Evolutionary conservation across 148 eudicot species (phyloP), one percentile per base, ranked within the genome.

Genomic region (Rhododendron kiyosumense): DNA sequence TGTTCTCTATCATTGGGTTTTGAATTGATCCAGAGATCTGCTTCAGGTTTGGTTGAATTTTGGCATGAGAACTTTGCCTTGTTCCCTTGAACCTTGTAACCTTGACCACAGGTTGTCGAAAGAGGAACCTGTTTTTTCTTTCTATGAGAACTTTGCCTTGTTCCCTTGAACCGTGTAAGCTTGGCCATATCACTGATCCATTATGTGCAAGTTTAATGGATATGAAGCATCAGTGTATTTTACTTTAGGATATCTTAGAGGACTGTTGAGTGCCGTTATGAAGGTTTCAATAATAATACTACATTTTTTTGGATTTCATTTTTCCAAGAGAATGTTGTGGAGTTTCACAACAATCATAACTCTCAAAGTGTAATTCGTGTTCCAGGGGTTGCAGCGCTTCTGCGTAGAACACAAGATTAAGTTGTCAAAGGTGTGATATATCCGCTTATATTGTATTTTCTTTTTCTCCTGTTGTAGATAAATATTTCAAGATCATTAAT

Each of bases 401-500:
- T 96, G 97, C 89, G 93, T 94, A 7, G 99, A 96, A 86, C 99
- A 96, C 86, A 93, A 90, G 88, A 95, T 95, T 84, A 96, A 95
- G 92, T 85, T 96, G 83, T 95, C 99, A 17, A 96, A 96, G 98
- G 99, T 96, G 89, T 43, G 78, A 36, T 61, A 32, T 79, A 28
- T 69, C 41, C 69, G n/a, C 84, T 43, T 20, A 32, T 4, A 84
- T 87, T 83, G 18, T 83, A 22, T 2, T 67, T 36, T 61, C 30
- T 54, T 85, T 4, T 41, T 77, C 32, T 32, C 34, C 77, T 69
- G 15, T 43, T 88, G 28, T 24, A 45, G n/a, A 36, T 85, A 59
- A 78, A 61, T 48, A 61, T 24, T 24, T 17, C 43, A 48, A 41
- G 48, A 52, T 49, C 22, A 45, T 61, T 59, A 12, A 36, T 15